These are phyloP conservation scores for Mycena sp. DNA, from an alignment of 1,284 basidiomycete species.

Conservation along the genomic window DNA sequence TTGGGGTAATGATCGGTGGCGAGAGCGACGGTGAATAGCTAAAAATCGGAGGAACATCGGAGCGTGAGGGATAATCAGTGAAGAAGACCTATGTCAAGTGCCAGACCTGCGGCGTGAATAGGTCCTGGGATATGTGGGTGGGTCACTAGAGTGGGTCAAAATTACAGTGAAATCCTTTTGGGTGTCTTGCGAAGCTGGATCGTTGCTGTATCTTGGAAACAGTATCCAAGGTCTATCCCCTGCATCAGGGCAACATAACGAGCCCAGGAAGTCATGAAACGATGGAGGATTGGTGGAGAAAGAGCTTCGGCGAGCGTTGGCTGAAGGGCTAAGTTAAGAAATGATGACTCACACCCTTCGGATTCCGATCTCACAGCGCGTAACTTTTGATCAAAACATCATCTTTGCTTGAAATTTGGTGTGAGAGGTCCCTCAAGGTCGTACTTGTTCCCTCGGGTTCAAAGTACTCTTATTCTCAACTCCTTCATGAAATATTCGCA, in stretches of 20 bases:
- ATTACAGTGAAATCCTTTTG: neutral
- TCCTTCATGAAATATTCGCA: no score
- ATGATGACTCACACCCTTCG: no score
- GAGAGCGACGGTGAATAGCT: neutral
- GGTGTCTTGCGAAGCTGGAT: neutral
- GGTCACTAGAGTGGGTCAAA: neutral
- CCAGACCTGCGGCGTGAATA: neutral
- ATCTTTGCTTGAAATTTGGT: no score
- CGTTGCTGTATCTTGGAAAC: neutral
- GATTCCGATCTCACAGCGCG: no score
- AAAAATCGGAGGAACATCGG: neutral
- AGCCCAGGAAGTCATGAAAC: no score
- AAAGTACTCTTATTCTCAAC: no score
- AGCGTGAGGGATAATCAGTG: neutral
- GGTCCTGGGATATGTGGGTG: neutral
- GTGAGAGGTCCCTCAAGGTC: no score
- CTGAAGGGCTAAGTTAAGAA: constrained; percentile 1
- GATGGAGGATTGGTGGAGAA: neutral
- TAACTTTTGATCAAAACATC: no score
- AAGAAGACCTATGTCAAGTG: neutral
- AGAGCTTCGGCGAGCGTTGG: neutral
- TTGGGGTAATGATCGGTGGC: neutral
- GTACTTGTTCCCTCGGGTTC: no score
- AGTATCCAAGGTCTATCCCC: neutral
- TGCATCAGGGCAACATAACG: neutral